Percentiles rank a stretch among this genome's conserved stretches.
phyloP scores from a whole-genome alignment of 2,329 filamentous ascomycete genomes.

The Aureobasidium sp. region DNA sequence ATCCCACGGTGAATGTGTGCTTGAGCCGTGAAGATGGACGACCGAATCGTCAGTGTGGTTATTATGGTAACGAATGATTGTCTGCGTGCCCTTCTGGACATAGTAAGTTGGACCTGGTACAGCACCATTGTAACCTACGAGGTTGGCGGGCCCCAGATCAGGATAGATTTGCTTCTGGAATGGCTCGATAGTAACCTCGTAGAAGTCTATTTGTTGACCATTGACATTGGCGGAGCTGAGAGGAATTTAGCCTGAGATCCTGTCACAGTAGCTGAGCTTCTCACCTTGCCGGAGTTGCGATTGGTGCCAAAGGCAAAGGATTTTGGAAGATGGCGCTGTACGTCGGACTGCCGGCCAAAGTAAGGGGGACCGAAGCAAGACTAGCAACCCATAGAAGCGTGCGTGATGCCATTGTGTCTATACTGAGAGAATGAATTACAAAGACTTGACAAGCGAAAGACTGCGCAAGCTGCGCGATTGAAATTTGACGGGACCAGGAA shows the following conservation, averaged over 20 bases:
- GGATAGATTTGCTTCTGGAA: slow-evolving; percentile 38
- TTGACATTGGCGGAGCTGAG: slow-evolving; percentile 15
- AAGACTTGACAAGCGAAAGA: neutral
- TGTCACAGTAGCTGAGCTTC: neutral
- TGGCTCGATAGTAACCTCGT: slow-evolving; percentile 37
- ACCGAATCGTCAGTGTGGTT: slow-evolving; percentile 37
- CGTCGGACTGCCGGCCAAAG: slow-evolving; percentile 15
- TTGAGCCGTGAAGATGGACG: slow-evolving; percentile 49
- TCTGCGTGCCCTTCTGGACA: slow-evolving; percentile 41
- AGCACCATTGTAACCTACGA: slow-evolving; percentile 47
- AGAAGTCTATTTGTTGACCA: slow-evolving; percentile 38
- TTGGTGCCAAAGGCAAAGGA: slow-evolving; percentile 16
- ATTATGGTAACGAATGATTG: slow-evolving; percentile 48
- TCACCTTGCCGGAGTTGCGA: slow-evolving; percentile 15
- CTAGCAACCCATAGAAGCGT: slow-evolving; percentile 2
- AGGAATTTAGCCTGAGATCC: neutral
- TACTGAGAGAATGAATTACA: neutral
- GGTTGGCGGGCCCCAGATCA: slow-evolving; percentile 27
- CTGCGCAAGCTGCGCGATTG: neutral
- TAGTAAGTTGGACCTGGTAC: slow-evolving; percentile 47
- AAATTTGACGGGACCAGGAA: neutral
- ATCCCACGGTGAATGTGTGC: slow-evolving; percentile 40
- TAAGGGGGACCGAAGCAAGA: neutral
- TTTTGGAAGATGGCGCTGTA: slow-evolving; percentile 17
- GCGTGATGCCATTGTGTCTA: neutral